Conservation (phyloP, 345 rosid species). For the Lumnitzera racemosa region DNA sequence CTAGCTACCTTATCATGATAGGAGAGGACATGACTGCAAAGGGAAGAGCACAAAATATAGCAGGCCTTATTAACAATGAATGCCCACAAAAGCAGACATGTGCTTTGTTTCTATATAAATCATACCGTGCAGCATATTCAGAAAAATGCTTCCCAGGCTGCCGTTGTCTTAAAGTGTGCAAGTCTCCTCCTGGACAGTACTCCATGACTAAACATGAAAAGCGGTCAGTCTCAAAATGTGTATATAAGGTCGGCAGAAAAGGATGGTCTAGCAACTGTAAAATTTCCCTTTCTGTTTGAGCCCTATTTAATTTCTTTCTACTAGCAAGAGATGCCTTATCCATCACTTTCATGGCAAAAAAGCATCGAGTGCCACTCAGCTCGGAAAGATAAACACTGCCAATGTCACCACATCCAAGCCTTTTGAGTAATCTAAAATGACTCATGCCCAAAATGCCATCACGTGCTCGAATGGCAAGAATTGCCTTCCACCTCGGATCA, state of each 20-base stretch:
- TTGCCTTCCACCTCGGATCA: slow-evolving; percentile 97
- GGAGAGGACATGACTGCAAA: neutral
- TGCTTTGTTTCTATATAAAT: slow-evolving; percentile 1
- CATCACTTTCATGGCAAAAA: slow-evolving; percentile 98
- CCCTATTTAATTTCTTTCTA: slow-evolving; percentile 88
- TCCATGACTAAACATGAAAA: slow-evolving; percentile 98
- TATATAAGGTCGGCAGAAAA: slow-evolving; percentile 86
- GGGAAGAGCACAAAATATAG: slow-evolving; percentile 3
- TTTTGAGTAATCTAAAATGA: slow-evolving; percentile 81
- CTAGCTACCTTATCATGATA: no score
- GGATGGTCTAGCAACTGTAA: slow-evolving; percentile 96
- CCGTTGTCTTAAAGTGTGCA: slow-evolving; percentile 86
- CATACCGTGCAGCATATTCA: slow-evolving; percentile 95
- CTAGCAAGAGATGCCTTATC: slow-evolving; percentile 95
- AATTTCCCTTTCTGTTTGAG: slow-evolving; percentile 97
- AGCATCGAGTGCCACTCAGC: slow-evolving; percentile 78
- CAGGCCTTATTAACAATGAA: neutral
- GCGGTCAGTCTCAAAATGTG: slow-evolving; percentile 94
- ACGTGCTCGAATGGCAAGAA: slow-evolving; percentile 70
- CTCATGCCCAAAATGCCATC: slow-evolving; percentile 93
- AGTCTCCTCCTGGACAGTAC: slow-evolving; percentile 97
- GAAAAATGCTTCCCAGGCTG: slow-evolving; percentile 97
- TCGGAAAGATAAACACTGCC: slow-evolving; percentile 98
- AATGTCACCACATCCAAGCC: slow-evolving; percentile 97
- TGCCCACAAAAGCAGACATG: neutral